phyloP scores from a whole-genome alignment of 129 eudicot genomes.

The Flaveria brownii region DNA sequence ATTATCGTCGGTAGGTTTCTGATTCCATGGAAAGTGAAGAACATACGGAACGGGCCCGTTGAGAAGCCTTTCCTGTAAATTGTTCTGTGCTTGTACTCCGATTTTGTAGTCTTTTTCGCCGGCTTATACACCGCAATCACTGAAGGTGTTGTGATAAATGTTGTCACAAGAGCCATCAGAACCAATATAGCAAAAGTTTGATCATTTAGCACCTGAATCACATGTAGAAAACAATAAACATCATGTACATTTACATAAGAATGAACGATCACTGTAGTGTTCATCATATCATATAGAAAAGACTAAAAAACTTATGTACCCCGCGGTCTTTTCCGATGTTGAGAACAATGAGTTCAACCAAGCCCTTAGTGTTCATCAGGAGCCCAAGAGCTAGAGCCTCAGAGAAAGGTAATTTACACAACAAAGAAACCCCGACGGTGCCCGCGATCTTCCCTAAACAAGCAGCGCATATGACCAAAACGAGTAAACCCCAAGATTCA shows the following conservation, averaged over 20 bases:
- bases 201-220: slow-evolving; percentile 60
- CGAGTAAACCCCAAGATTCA: slow-evolving; percentile 82
- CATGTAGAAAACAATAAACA: neutral
- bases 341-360: slow-evolving; percentile 81
- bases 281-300: neutral
- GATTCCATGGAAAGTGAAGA: slow-evolving; percentile 69
- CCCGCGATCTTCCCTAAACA: slow-evolving; percentile 72
- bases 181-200: slow-evolving; percentile 86
- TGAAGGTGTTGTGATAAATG: slow-evolving; percentile 74
- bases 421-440: slow-evolving; percentile 52
- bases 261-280: neutral
- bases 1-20: slow-evolving; percentile 62
- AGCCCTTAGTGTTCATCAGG: slow-evolving; percentile 77
- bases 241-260: neutral
- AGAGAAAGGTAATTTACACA: slow-evolving; percentile 45
- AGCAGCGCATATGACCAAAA: slow-evolving; percentile 59
- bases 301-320: slow-evolving; percentile 34
- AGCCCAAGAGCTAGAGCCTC: slow-evolving; percentile 75
- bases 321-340: slow-evolving; percentile 78
- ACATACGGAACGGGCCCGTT: slow-evolving; percentile 49
- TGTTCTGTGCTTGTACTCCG: slow-evolving; percentile 56
- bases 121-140: slow-evolving; percentile 73
- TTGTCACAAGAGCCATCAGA: slow-evolving; percentile 80
- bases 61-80: slow-evolving; percentile 46
- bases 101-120: slow-evolving; percentile 36